These are phyloP conservation scores for Raphanus hybrid DNA, from an alignment of 441 rosid genomes.

Conservation along the genomic window DNA sequence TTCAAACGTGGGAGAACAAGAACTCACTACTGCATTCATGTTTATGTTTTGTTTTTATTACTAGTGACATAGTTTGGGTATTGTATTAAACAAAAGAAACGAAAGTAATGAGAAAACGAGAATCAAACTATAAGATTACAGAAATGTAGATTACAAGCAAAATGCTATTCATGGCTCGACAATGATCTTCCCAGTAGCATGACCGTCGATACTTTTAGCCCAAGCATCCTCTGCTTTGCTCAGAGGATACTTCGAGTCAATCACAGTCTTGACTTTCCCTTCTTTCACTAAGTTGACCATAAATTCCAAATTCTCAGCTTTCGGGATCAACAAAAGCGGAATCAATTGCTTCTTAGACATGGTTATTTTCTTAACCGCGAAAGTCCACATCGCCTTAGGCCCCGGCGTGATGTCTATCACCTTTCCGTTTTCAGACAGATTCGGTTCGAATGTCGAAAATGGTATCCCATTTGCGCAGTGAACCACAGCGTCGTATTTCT, in stretches of 20 bases:
- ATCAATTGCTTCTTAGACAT: constrained; percentile 70
- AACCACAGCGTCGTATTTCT: constrained; percentile 71
- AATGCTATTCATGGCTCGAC: constrained; percentile 51
- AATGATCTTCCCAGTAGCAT: constrained; percentile 79
- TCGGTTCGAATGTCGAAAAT: constrained; percentile 48
- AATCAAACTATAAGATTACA: neutral
- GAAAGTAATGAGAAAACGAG: neutral
- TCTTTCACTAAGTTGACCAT: constrained; percentile 63
- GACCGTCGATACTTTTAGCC: constrained; percentile 74
- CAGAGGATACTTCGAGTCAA: constrained; percentile 65
- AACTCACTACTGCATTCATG: neutral
- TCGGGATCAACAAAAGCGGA: constrained; percentile 51
- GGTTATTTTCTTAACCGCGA: constrained; percentile 59
- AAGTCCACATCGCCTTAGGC: constrained; percentile 52
- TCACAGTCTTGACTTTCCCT: constrained; percentile 69
- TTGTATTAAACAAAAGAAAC: neutral
- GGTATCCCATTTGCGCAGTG: constrained; percentile 70
- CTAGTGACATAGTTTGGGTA: neutral
- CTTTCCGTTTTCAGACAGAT: constrained; percentile 49
- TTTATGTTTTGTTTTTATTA: neutral
- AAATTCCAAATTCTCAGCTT: constrained; percentile 53
- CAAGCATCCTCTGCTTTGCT: constrained; percentile 81
- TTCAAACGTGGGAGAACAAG: too few relatives aligned
- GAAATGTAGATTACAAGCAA: neutral
- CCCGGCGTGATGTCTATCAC: constrained; percentile 73